Conservation (phyloP, 768 basidiomycete species). For the Trametes elegans region DNA sequence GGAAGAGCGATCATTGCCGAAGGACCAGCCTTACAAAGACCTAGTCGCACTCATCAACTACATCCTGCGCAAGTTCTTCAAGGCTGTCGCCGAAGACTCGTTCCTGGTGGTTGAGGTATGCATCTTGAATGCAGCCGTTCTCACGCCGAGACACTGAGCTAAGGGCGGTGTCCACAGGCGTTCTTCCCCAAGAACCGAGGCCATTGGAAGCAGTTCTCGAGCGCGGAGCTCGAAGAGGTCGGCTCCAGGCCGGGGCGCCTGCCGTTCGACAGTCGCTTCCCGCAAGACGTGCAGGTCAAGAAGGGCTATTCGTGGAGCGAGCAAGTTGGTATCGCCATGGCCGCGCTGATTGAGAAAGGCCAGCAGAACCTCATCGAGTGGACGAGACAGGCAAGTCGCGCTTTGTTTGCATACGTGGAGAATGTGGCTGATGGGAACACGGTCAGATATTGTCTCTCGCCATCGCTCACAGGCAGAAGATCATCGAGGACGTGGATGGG, state of each 20-base stretch:
- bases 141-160: neutral
- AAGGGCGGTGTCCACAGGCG: conserved; percentile 43
- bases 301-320: conserved; percentile 89
- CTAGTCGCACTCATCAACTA: conserved; percentile 81
- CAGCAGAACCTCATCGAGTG: conserved; percentile 69
- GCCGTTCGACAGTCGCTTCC: conserved; percentile 42
- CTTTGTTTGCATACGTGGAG: neutral
- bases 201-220: conserved; percentile 83
- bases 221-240: conserved; percentile 60
- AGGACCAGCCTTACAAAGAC: conserved; percentile 78
- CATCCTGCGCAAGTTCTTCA: conserved; percentile 93
- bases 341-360: conserved; percentile 65
- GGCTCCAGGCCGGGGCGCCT: conserved; percentile 36
- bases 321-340: conserved; percentile 84
- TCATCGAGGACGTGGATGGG: conserved; percentile 62
- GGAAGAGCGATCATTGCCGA: conserved; percentile 76
- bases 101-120: conserved; percentile 86
- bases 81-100: conserved; percentile 76
- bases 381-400: conserved; percentile 69
- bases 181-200: conserved; percentile 90
- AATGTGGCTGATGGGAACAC: neutral
- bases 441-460: conserved; percentile 59
- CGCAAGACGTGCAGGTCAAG: conserved; percentile 76
- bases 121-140: conserved; percentile 25
- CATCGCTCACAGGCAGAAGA: conserved; percentile 54